phyloP scores from a whole-genome alignment of 169 alveolate species.

The Neospora caninum region DNA sequence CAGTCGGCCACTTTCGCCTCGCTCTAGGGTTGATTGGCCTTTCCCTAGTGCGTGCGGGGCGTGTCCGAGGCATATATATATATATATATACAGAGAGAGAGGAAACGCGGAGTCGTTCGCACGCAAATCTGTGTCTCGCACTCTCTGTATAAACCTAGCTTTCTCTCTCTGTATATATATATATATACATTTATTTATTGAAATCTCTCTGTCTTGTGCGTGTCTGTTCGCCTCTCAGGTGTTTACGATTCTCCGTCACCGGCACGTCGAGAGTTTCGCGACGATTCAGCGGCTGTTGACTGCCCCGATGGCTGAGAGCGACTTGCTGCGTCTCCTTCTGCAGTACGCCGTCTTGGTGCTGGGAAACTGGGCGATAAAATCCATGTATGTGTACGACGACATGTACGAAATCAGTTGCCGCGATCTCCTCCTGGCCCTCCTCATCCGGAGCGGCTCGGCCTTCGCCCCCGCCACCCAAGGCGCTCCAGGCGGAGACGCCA shows the following conservation, averaged over 20 bases:
- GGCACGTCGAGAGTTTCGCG: conserved; percentile 48
- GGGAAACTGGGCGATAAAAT: conserved; percentile 65
- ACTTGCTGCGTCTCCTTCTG: conserved; percentile 31
- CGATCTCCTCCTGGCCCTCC: conserved; percentile 48
- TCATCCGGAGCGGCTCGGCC: conserved; percentile 20
- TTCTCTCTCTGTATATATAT: too few relatives aligned
- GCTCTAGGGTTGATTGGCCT: too few relatives aligned
- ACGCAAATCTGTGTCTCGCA: too few relatives aligned
- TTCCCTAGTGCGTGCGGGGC: too few relatives aligned
- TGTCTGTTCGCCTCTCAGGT: conserved; percentile 9
- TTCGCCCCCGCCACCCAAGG: not conserved
- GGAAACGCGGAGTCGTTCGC: too few relatives aligned
- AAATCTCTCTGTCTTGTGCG: too few relatives aligned
- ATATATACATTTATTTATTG: too few relatives aligned
- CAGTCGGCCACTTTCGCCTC: too few relatives aligned
- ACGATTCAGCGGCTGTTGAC: conserved; percentile 39
- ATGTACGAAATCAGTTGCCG: conserved; percentile 39
- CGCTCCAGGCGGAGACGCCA: not conserved
- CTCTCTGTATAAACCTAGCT: too few relatives aligned
- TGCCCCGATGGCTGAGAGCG: conserved; percentile 8
- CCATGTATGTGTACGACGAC: conserved; percentile 12
- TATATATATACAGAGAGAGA: not conserved
- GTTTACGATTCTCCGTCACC: conserved; percentile 16
- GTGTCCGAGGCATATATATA: not conserved
- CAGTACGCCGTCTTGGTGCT: conserved; percentile 11